Evolutionary conservation across 1,284 basidiomycete genomes (phyloP), one percentile per base, ranked within the genome.

Genomic region (Tylopilus sp.): DNA sequence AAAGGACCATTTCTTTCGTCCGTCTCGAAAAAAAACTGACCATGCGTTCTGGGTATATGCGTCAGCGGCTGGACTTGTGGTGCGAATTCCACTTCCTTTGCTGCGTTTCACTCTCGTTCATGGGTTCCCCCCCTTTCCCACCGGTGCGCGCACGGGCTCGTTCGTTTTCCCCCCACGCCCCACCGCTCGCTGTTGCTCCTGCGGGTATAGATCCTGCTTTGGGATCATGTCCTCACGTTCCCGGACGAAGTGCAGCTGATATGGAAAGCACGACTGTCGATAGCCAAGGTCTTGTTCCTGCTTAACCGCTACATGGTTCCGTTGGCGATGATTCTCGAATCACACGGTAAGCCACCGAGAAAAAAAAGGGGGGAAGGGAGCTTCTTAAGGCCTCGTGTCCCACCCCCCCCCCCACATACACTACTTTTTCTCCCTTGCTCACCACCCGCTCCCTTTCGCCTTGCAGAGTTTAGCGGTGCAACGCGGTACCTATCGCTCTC

Each of bases 291-390:
- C 35, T 54, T 74, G 5, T 79, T 78, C 58, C 59, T 79, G 29
- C 52, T 74, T 31, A 68, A 75, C 29, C 74, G 77, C 13, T 79
- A 79, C 52, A 41, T 63, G n/a, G 72, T 79, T 7, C 71, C 75
- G 3, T 44, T 57, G 4, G 61, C 60, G 4, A 65, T 77, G 46
- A 53, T 74, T 15, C 46, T 72, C 2, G 66, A 71, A 35, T 60
- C 65, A 7, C 62, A 70, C 41, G 71, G 77, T 77, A 41, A 57
- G 65, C 1, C n/a, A n/a, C n/a, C n/a, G n/a, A n/a, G n/a, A n/a
- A n/a, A n/a, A n/a, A n/a, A n/a, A n/a, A n/a, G n/a, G n/a, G n/a
- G n/a, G n/a, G n/a, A n/a, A n/a, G n/a, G n/a, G n/a, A n/a, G n/a
- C n/a, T n/a, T n/a, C n/a, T n/a, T n/a, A n/a, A n/a, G n/a, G n/a